phyloP scores from a whole-genome alignment of 768 basidiomycete genomes.

The Ramaria sp. region DNA sequence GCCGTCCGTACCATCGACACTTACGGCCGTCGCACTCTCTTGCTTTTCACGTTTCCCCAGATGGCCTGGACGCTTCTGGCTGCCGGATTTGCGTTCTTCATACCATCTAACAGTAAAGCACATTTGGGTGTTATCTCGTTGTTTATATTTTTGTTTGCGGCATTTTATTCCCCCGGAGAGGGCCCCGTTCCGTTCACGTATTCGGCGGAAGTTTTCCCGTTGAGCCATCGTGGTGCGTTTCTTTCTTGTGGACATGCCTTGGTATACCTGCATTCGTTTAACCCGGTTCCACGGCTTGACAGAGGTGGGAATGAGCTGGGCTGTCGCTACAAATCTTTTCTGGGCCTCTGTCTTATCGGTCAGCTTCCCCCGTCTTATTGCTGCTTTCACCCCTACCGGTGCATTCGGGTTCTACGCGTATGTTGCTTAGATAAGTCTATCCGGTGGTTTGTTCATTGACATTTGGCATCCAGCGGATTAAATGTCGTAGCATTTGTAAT shows the following conservation, averaged over 20 bases:
- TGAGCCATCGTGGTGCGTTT: conserved; percentile 54
- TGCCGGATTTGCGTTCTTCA: conserved; percentile 38
- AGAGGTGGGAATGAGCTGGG: conserved; percentile 57
- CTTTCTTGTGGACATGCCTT: too few species aligned
- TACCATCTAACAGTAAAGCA: conserved; percentile 18
- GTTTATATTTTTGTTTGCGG: conserved; percentile 47
- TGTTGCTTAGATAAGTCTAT: background rate
- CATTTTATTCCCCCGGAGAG: conserved; percentile 77
- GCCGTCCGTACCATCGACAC: conserved; percentile 48
- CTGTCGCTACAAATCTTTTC: conserved; percentile 50
- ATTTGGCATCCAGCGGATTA: background rate
- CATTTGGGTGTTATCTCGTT: conserved; percentile 26
- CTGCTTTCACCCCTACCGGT: conserved; percentile 59
- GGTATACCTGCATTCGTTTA: too few species aligned
- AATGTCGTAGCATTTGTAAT: conserved; percentile 46
- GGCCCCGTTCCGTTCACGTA: conserved; percentile 89
- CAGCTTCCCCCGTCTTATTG: conserved; percentile 61
- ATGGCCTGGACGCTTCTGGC: conserved; percentile 42
- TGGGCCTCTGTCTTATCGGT: conserved; percentile 48
- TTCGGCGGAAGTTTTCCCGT: conserved; percentile 86
- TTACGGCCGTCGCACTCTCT: conserved; percentile 50
- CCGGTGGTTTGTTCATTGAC: background rate
- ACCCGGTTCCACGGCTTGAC: too few species aligned
- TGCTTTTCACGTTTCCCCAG: conserved; percentile 42
- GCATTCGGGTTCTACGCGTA: conserved; percentile 65